Base-by-base conservation (phyloP, 2,329 filamentous ascomycete species). In the Dactylonectria macrodidyma region DNA sequence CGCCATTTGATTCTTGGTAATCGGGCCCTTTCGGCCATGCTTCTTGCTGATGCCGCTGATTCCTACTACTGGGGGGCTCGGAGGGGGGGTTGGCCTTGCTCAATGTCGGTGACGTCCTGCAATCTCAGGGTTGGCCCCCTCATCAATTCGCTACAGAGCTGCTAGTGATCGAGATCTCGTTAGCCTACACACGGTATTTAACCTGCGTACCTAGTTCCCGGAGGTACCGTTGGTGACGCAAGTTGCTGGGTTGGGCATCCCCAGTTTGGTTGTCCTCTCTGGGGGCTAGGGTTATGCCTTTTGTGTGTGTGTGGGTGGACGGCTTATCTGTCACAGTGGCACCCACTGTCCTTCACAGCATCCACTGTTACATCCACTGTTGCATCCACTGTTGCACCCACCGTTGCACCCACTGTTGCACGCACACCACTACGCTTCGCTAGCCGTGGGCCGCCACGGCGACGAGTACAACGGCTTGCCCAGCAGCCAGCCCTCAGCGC, bases 101-200 rank as follows among this genome's bases (percentile, higher is more conserved):
- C 50, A 47, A 52, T 34, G 50, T 66, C 38, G 44, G 66, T 73
- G 59, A 73, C 65, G 65, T 71, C 66, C 57, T 47, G 60, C 56
- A 69, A 73, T 65, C 59, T 59, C 68, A 62, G 47, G 59, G 63
- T 65, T 67, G 67, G 73, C 66, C 73, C 68, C 62, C 69, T 67
- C 71, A 65, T 67, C 71, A 65, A 76, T 75, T 74, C 68, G 73
- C 69, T 65, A 41, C 59, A 63, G 38, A 30, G 69, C 60, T 61
- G 59, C 59, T 33, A 51, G 57, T 71, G 64, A 75, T 75, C 72
- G 63, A 73, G 73, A 75, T 76, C 71, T 66, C 46, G 38, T 26
- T 57, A 50, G 52, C 26, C 26, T 7, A 30, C 26, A 30, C 26
- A 30, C 26, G 26, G 26, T 30, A 30, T 7, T 7, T 30, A 30